A percentile compares a stretch with the other conserved stretches of the same genome.
phyloP scores from a whole-genome alignment of 352 stramenopile genomes.

The Globisporangium iwayamae region DNA sequence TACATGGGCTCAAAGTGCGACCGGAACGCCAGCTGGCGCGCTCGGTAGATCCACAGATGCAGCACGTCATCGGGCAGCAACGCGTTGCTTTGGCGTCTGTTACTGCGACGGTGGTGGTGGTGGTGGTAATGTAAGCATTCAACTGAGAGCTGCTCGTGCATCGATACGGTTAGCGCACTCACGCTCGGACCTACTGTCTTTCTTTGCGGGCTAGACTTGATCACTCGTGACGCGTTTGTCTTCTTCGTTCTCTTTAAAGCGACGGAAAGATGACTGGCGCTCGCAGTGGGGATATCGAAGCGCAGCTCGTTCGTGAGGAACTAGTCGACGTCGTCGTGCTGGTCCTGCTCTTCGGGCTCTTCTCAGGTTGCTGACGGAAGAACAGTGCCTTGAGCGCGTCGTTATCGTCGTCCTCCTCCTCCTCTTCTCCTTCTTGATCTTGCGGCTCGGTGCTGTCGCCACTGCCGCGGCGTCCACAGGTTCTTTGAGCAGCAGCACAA shows the following conservation, averaged over 20 bases:
- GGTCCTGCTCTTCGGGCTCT: background rate
- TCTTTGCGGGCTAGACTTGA: background rate
- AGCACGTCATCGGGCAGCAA: conserved; percentile 27
- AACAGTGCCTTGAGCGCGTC: conserved; percentile 9
- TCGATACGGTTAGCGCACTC: background rate
- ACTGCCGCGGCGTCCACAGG: no score
- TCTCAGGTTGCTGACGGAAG: conserved; percentile 13
- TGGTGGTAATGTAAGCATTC: background rate
- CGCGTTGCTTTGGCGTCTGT: conserved; percentile 7
- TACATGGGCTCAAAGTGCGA: conserved; percentile 44
- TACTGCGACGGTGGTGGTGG: conserved; percentile 1
- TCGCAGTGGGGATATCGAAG: background rate
- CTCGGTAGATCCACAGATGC: conserved; percentile 52
- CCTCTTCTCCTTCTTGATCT: background rate
- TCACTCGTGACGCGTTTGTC: no score
- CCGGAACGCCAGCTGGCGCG: conserved; percentile 35
- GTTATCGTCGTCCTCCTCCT: conserved; percentile 10
- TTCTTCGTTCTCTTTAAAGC: background rate
- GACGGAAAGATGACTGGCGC: background rate
- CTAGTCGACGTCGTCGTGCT: conserved; percentile 5
- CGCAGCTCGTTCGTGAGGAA: conserved; percentile 13
- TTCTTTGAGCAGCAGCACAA: no score
- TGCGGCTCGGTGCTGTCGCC: background rate
- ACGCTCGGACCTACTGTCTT: background rate
- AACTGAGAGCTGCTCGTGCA: background rate